These are phyloP conservation scores for Mollisia scopiformis DNA, from an alignment of 2,329 filamentous ascomycete genomes.

Conservation along the genomic window DNA sequence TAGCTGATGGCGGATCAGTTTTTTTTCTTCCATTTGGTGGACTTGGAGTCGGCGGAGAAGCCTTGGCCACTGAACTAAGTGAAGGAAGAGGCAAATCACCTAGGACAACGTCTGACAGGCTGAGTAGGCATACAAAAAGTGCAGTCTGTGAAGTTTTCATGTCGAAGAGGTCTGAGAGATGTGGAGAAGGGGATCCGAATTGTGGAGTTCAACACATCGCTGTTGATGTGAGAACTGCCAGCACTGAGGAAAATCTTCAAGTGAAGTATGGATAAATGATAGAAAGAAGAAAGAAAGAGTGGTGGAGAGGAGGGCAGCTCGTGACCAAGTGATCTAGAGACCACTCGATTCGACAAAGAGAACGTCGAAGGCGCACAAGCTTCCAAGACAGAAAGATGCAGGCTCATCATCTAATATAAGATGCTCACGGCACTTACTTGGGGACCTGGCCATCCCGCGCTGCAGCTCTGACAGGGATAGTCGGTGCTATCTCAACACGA, in stretches of 20 bases:
- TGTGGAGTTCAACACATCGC: conserved; percentile 31
- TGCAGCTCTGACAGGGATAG: conserved; percentile 19
- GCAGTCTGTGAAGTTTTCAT: conserved; percentile 24
- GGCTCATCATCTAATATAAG: conserved; percentile 29
- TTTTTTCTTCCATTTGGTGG: neutral
- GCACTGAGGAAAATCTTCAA: conserved; percentile 20
- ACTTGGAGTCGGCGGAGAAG: neutral
- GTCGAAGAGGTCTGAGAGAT: conserved; percentile 15
- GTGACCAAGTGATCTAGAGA: conserved; percentile 29
- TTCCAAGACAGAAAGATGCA: conserved; percentile 22
- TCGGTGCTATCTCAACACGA: conserved; percentile 13
- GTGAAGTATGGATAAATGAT: conserved; percentile 20
- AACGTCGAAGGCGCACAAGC: conserved; percentile 25
- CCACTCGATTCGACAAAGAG: conserved; percentile 21
- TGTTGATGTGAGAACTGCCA: conserved; percentile 17
- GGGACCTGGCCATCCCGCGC: conserved; percentile 24
- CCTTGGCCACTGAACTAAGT: neutral
- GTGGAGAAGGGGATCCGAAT: conserved; percentile 7
- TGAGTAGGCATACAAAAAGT: conserved; percentile 18
- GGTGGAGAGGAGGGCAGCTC: conserved; percentile 11
- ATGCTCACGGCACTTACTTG: conserved; percentile 19
- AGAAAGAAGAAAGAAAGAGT: conserved; percentile 24
- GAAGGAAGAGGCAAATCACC: conserved; percentile 4
- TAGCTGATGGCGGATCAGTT: neutral
- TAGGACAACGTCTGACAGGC: conserved; percentile 19